Percentiles rank a stretch among this genome's conserved stretches.
These are phyloP conservation scores for Linderina pennispora DNA, from an alignment of 192 early-diverging fungal species.

Conservation along the genomic window DNA sequence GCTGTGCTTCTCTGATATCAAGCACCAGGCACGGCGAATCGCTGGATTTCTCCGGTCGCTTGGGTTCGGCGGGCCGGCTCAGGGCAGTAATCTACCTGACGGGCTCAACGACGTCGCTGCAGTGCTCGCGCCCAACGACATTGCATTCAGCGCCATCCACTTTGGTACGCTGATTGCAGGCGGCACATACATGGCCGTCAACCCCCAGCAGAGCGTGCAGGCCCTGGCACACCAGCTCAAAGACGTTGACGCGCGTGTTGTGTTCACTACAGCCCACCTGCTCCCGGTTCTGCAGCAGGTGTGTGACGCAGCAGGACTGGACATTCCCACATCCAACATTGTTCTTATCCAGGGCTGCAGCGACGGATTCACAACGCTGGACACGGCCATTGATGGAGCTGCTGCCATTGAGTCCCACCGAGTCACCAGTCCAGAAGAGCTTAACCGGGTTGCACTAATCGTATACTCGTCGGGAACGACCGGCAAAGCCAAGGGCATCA, in stretches of 20 bases:
- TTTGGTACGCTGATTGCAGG: conserved; percentile 30
- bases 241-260: background rate
- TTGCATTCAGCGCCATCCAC: conserved; percentile 14
- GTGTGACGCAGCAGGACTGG: background rate
- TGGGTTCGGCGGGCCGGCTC: conserved; percentile 2
- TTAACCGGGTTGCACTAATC: conserved; percentile 14
- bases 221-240: conserved; percentile 6
- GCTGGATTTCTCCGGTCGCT: conserved; percentile 3
- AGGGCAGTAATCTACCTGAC: background rate
- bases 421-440: background rate
- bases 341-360: background rate
- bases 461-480: conserved; percentile 37
- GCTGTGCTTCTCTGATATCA: conserved; percentile 17
- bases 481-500: conserved; percentile 24
- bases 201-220: background rate
- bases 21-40: conserved; percentile 7
- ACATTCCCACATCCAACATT: background rate
- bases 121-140: conserved; percentile 10
- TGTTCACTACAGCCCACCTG: conserved; percentile 20
- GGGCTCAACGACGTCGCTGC: background rate
- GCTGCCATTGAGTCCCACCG: background rate
- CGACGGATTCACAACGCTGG: background rate
- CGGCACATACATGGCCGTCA: conserved; percentile 12
- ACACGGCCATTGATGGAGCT: background rate
- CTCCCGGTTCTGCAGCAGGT: conserved; percentile 7